Percentiles rank a stretch among this genome's conserved stretches.
Conservation (phyloP, 164 flowering plant genomes). For the Vitis amurensis region DNA sequence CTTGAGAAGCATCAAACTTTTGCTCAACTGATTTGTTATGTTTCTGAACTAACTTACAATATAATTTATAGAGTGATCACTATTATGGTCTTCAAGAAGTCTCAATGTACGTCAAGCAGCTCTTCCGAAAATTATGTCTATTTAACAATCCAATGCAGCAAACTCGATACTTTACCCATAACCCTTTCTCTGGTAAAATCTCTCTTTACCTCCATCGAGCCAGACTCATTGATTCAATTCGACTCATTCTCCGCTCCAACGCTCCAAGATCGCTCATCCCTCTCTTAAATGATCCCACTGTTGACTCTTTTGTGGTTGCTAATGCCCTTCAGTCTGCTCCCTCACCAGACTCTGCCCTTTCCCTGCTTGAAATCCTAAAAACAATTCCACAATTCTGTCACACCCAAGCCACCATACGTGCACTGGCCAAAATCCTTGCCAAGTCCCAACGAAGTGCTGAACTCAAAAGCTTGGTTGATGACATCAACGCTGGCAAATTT, state of each 20-base stretch:
- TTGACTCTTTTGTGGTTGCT: conserved; percentile 75
- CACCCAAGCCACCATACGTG: conserved; percentile 45
- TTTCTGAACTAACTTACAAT: not conserved
- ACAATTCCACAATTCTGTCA: conserved; percentile 45
- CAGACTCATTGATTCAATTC: conserved; percentile 67
- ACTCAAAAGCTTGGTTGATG: conserved; percentile 51
- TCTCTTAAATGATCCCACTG: conserved; percentile 38
- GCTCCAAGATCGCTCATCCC: conserved; percentile 29
- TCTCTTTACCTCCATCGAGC: conserved; percentile 75
- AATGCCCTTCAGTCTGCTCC: conserved; percentile 79
- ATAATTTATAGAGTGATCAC: not conserved
- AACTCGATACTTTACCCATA: conserved; percentile 31
- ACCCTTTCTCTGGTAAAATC: conserved; percentile 41
- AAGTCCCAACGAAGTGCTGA: conserved; percentile 38
- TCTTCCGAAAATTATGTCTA: not conserved
- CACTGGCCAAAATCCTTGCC: conserved; percentile 72
- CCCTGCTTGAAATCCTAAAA: conserved; percentile 47
- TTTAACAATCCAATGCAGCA: conserved; percentile 22
- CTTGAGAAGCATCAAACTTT: not conserved
- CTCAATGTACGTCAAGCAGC: conserved; percentile 12
- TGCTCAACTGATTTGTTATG: not conserved
- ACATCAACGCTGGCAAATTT: conserved; percentile 52
- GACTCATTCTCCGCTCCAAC: conserved; percentile 60
- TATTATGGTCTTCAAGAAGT: not conserved
- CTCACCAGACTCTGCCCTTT: conserved; percentile 66